Evolutionary conservation across 2,329 filamentous ascomycete genomes (phyloP).

Genomic region (Aspergillus ustus): DNA sequence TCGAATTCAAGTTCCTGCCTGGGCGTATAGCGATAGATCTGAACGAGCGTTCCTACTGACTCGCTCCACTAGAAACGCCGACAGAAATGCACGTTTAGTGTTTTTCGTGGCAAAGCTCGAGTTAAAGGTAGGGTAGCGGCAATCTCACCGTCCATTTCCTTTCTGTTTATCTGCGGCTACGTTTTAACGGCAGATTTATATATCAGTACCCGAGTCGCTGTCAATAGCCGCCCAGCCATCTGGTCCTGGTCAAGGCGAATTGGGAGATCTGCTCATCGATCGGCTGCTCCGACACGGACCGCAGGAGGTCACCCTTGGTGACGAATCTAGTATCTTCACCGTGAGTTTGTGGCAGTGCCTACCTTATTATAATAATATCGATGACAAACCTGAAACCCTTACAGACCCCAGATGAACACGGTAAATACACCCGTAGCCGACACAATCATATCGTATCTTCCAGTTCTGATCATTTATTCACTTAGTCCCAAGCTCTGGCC

Average conservation of each 20-base stretch:
- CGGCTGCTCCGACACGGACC: not conserved
- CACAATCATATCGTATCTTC: not conserved
- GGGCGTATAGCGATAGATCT: not conserved
- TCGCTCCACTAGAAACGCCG: not conserved
- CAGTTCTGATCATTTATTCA: not conserved
- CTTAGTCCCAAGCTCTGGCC: not conserved
- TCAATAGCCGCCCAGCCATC: no score
- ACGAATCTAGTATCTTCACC: not conserved
- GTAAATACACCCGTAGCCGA: not conserved
- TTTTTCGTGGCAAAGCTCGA: not conserved
- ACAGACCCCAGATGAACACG: not conserved
- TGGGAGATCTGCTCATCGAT: not conserved
- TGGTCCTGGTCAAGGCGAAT: not conserved
- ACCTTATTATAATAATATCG: no score
- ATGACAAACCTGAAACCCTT: not conserved
- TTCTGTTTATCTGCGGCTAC: not conserved
- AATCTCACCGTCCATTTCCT: not conserved
- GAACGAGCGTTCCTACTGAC: not conserved
- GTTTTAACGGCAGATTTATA: no score
- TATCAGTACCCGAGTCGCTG: no score
- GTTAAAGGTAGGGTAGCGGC: not conserved
- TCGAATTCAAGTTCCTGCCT: not conserved
- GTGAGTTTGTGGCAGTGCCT: not conserved
- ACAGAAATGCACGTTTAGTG: not conserved
- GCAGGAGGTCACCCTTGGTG: not conserved